A percentile compares a stretch with the other conserved stretches of the same genome.
Evolutionary conservation across 169 alveolate genomes (phyloP).

Genomic region (Plasmodium ovale): DNA sequence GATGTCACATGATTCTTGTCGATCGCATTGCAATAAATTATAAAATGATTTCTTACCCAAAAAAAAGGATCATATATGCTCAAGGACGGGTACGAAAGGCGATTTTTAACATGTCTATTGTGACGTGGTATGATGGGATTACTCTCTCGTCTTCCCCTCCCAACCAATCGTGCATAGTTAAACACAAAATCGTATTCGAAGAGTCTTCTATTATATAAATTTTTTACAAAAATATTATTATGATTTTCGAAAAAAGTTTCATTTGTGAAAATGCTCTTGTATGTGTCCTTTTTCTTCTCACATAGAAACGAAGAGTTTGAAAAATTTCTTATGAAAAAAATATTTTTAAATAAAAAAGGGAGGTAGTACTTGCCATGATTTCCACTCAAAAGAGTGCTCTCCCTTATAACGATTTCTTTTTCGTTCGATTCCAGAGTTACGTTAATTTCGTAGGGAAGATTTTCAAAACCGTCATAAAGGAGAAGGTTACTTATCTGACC

Average conservation of each 20-base stretch:
- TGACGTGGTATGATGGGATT: background rate
- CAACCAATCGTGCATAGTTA: background rate
- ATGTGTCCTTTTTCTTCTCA: background rate
- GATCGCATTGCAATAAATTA: background rate
- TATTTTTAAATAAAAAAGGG: constrained; percentile 1
- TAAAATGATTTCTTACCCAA: constrained; percentile 15
- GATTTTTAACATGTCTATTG: background rate
- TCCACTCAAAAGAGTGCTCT: constrained; percentile 13
- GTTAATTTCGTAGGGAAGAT: constrained; percentile 1
- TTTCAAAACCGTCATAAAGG: constrained; percentile 47
- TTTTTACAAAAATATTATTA: background rate
- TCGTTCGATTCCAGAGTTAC: background rate
- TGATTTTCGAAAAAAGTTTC: background rate
- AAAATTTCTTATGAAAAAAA: constrained; percentile 18
- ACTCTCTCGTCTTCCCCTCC: background rate
- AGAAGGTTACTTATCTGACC: constrained; percentile 7
- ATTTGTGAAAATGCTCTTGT: constrained; percentile 7
- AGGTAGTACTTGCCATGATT: background rate
- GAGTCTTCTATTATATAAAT: constrained; percentile 55
- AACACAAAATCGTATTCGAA: constrained; percentile 38
- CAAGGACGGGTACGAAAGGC: too few species aligned
- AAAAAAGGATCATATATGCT: constrained; percentile 25
- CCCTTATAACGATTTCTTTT: background rate
- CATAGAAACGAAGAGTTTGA: background rate
- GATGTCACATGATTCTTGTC: constrained; percentile 1